Conservation (phyloP, 345 rosid species). For the Populus ilicifolia region DNA sequence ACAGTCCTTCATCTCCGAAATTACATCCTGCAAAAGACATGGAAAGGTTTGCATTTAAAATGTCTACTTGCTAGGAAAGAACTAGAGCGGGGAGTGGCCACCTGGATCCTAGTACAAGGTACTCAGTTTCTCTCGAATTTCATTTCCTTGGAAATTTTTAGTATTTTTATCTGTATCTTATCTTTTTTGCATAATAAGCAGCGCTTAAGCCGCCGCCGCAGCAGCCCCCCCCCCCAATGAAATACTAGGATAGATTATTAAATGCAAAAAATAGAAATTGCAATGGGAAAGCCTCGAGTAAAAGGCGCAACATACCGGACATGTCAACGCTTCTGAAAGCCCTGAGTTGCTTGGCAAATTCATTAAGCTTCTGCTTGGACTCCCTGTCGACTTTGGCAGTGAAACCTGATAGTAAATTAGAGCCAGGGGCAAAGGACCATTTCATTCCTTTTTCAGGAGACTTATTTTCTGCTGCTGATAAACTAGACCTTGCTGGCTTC, state of each 20-base stretch:
- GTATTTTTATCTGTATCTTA: background rate
- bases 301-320: conserved; percentile 57
- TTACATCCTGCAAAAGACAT: conserved; percentile 56
- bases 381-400: conserved; percentile 66
- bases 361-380: conserved; percentile 76
- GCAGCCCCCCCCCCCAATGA: too few relatives aligned
- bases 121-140: background rate
- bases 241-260: too few relatives aligned
- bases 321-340: conserved; percentile 76
- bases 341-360: conserved; percentile 76
- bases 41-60: conserved; percentile 5
- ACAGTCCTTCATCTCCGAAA: conserved; percentile 91
- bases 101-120: background rate
- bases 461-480: conserved; percentile 43
- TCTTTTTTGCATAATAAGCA: background rate
- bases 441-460: conserved; percentile 54
- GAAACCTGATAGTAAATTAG: conserved; percentile 65
- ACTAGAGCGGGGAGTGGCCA: background rate
- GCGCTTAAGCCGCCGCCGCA: background rate
- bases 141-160: background rate
- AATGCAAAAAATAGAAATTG: background rate
- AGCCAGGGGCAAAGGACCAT: conserved; percentile 72
- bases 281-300: background rate
- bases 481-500: conserved; percentile 39
- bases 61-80: background rate